Evolutionary conservation across 148 eudicot species (phyloP).

Genomic region (Heliamphora exappendiculata): DNA sequence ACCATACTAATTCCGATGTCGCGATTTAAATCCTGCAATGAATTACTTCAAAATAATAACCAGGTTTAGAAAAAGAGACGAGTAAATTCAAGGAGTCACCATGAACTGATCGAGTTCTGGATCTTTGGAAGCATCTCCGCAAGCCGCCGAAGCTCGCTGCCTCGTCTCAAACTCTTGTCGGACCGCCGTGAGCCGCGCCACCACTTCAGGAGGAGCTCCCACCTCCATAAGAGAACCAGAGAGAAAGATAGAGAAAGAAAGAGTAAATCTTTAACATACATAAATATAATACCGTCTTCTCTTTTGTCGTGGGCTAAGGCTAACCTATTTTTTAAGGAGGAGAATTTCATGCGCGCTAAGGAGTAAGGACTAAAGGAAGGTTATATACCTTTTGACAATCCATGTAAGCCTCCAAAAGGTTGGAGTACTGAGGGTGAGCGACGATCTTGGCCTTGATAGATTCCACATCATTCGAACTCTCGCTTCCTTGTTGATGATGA

Average conservation of each 20-base stretch:
- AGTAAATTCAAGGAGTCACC: constrained; percentile 25
- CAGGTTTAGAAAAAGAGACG: not conserved
- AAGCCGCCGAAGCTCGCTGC: constrained; percentile 44
- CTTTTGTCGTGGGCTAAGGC: too few relatives aligned
- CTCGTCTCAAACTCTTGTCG: constrained; percentile 68
- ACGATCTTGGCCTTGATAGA: constrained; percentile 80
- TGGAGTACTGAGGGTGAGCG: constrained; percentile 86
- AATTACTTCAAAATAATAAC: not conserved
- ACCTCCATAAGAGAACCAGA: constrained; percentile 45
- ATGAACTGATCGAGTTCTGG: constrained; percentile 97
- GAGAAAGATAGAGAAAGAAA: not conserved
- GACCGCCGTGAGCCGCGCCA: constrained; percentile 52
- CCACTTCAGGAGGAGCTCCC: constrained; percentile 95
- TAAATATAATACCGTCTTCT: too few relatives aligned
- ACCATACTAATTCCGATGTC: too few relatives aligned
- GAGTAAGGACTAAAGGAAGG: too few relatives aligned
- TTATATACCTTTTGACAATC: constrained; percentile 88
- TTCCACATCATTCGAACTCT: constrained; percentile 37
- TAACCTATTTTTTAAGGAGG: too few relatives aligned
- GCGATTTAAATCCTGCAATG: too few relatives aligned
- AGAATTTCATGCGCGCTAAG: too few relatives aligned
- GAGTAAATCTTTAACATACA: not conserved
- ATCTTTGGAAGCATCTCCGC: constrained; percentile 55
- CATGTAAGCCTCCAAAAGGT: constrained; percentile 79
- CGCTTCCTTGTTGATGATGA: constrained; percentile 4